Evolutionary conservation across 1,284 basidiomycete genomes (phyloP).

Genomic region (Anthracocystis panici-leucophaei): DNA sequence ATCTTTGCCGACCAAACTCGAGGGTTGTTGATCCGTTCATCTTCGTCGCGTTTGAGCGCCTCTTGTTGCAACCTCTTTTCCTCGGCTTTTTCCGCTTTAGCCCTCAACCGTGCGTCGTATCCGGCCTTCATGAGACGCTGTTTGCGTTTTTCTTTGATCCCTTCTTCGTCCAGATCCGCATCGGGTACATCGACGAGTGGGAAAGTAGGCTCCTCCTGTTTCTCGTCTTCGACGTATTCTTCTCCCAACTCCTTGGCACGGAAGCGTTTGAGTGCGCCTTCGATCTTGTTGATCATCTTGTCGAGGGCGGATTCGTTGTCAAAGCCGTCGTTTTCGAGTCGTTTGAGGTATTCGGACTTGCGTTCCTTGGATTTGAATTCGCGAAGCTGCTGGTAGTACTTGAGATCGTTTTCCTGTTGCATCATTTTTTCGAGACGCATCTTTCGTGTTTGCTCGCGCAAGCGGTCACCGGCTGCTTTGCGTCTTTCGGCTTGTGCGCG

Average conservation of each 20-base stretch:
- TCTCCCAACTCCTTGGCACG: conserved; percentile 79
- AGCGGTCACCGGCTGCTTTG: conserved; percentile 84
- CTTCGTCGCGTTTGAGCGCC: conserved; percentile 83
- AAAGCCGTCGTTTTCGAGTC: conserved; percentile 76
- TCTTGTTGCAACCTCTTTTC: conserved; percentile 75
- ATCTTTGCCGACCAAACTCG: conserved; percentile 58
- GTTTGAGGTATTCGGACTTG: conserved; percentile 79
- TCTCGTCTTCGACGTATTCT: conserved; percentile 67
- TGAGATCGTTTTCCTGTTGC: conserved; percentile 85
- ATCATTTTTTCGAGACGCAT: conserved; percentile 79
- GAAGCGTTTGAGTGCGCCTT: conserved; percentile 77
- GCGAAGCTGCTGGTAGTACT: conserved; percentile 78
- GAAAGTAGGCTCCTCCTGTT: conserved; percentile 83
- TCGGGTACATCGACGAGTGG: conserved; percentile 91
- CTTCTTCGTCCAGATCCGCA: conserved; percentile 91
- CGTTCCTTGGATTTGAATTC: conserved; percentile 78
- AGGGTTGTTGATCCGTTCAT: conserved; percentile 75
- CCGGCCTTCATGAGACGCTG: conserved; percentile 94
- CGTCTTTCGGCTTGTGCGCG: conserved; percentile 81
- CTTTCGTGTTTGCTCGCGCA: conserved; percentile 93
- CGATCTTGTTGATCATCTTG: conserved; percentile 81
- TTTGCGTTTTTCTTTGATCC: conserved; percentile 91
- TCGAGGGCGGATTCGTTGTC: conserved; percentile 77
- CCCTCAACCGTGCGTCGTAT: conserved; percentile 88
- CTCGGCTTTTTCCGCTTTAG: conserved; percentile 85